Conservation (phyloP, 768 basidiomycete genomes). For the Lepiota brunneoincarnata region DNA sequence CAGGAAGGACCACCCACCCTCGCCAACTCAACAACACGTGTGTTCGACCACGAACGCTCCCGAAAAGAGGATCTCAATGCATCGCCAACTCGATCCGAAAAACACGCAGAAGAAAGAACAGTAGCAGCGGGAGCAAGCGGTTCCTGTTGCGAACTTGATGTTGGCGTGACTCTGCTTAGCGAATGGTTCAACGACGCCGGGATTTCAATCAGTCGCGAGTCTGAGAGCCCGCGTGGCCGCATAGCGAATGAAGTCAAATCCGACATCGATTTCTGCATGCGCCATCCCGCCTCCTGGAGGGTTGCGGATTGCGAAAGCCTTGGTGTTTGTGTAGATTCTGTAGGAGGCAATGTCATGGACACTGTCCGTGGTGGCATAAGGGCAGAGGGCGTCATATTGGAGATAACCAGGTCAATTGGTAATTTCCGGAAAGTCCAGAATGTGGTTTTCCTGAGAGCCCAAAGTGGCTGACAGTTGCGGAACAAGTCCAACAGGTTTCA, state of each 20-base stretch:
- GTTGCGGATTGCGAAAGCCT: not conserved
- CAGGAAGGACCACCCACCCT: slow-evolving; percentile 6
- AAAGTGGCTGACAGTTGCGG: slow-evolving; percentile 1
- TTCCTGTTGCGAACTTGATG: not conserved
- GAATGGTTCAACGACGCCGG: not conserved
- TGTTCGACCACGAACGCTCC: slow-evolving; percentile 21
- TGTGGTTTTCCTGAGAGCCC: not conserved
- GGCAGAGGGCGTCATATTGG: not conserved
- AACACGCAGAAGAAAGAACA: not conserved
- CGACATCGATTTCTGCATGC: slow-evolving; percentile 5
- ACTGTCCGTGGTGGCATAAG: not conserved
- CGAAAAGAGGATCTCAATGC: slow-evolving; percentile 18
- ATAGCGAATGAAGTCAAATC: not conserved
- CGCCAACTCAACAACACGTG: slow-evolving; percentile 8
- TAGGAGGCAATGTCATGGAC: not conserved
- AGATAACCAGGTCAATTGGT: not conserved
- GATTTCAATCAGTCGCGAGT: slow-evolving; percentile 1
- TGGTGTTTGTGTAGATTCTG: not conserved
- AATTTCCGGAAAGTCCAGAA: not conserved
- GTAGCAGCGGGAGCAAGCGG: not conserved
- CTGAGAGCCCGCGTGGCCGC: slow-evolving; percentile 6
- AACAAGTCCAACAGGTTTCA: slow-evolving; percentile 8
- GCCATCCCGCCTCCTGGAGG: not conserved
- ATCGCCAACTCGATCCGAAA: not conserved
- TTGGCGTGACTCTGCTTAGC: slow-evolving; percentile 3